Conservation (phyloP, 805 yeast species). For the Kluyveromyces wickerhamii region DNA sequence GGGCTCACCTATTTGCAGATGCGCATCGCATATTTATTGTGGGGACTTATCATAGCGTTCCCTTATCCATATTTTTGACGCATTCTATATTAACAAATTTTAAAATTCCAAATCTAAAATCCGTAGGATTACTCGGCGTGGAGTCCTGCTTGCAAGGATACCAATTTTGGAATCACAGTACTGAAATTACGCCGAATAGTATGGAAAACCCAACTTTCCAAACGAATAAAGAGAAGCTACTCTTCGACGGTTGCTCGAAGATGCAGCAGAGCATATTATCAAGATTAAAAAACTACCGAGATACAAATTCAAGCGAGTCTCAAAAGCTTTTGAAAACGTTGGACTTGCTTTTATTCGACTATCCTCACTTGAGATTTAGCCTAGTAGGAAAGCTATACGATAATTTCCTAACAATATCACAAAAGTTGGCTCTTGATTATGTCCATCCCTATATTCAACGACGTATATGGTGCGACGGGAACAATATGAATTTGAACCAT, state of each 20-base stretch:
- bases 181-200: slow-evolving; percentile 11
- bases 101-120: slow-evolving; percentile 13
- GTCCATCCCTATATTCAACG: slow-evolving; percentile 51
- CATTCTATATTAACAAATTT: slow-evolving; percentile 35
- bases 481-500: slow-evolving; percentile 19
- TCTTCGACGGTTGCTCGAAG: slow-evolving; percentile 24
- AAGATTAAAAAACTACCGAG: slow-evolving; percentile 32
- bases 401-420: slow-evolving; percentile 45
- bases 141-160: slow-evolving; percentile 35
- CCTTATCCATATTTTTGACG: slow-evolving; percentile 40
- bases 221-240: slow-evolving; percentile 23
- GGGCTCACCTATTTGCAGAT: slow-evolving; percentile 40
- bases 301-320: slow-evolving; percentile 34
- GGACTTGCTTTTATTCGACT: slow-evolving; percentile 35
- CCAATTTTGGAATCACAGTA: slow-evolving; percentile 35
- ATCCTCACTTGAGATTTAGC: slow-evolving; percentile 38
- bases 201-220: slow-evolving; percentile 11
- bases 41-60: slow-evolving; percentile 48
- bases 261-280: slow-evolving; percentile 19
- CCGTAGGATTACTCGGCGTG: slow-evolving; percentile 28
- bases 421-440: slow-evolving; percentile 45
- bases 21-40: slow-evolving; percentile 43
- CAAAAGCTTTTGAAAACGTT: slow-evolving; percentile 33
- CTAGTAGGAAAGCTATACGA: slow-evolving; percentile 43
- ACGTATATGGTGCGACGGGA: slow-evolving; percentile 44